phyloP scores from a whole-genome alignment of 441 rosid species.

The Metrosideros polymorpha region DNA sequence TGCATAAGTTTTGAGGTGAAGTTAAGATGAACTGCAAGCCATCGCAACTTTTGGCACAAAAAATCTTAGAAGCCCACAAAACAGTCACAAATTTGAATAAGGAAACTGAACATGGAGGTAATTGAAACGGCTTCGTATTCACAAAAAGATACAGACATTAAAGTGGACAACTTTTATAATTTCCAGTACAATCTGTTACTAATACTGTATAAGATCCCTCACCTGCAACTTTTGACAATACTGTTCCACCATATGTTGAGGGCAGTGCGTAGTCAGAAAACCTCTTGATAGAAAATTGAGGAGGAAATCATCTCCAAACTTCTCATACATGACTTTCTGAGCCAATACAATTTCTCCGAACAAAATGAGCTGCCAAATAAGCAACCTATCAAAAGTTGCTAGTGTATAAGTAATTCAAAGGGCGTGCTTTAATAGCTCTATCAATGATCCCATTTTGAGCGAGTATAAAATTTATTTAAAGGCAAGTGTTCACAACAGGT shows the following conservation, averaged over 20 bases:
- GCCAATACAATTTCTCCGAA: constrained; percentile 80
- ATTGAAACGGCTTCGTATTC: background rate
- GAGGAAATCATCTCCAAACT: constrained; percentile 74
- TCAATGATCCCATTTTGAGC: background rate
- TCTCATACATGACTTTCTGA: constrained; percentile 92
- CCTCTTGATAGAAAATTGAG: constrained; percentile 45
- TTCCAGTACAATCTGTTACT: background rate
- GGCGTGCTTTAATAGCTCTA: background rate
- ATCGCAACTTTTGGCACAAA: background rate
- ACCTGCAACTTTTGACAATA: constrained; percentile 93
- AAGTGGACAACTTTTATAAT: background rate
- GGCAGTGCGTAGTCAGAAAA: constrained; percentile 45
- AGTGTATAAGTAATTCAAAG: background rate
- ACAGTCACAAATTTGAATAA: background rate
- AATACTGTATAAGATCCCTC: background rate
- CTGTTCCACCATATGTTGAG: constrained; percentile 61
- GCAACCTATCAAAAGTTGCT: background rate
- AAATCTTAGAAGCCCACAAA: background rate
- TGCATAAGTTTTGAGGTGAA: background rate
- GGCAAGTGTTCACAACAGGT: background rate
- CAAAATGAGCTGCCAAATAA: constrained; percentile 48
- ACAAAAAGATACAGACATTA: background rate
- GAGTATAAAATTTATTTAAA: background rate
- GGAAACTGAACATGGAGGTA: background rate
- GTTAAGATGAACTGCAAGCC: background rate